A percentile compares a stretch with the other conserved stretches of the same genome.
These are phyloP conservation scores for Tephrocybe sp. DNA, from an alignment of 768 basidiomycete species.

Conservation along the genomic window DNA sequence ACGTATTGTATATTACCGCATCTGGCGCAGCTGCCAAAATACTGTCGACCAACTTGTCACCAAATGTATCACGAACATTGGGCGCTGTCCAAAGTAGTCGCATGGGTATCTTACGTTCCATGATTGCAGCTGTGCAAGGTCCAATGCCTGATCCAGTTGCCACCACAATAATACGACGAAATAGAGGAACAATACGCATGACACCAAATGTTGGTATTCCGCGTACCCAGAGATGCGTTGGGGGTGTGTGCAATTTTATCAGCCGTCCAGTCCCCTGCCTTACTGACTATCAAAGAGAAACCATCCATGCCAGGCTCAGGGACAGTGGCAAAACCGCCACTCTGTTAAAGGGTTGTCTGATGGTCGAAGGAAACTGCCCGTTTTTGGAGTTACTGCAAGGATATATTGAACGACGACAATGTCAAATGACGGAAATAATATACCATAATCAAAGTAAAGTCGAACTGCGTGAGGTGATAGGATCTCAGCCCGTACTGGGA, in stretches of 20 bases:
- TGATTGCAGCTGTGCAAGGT: conserved; percentile 56
- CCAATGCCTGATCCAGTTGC: conserved; percentile 62
- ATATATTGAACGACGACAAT: neutral
- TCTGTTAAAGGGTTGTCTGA: conserved; percentile 51
- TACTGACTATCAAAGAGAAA: conserved; percentile 58
- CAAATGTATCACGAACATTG: conserved; percentile 60
- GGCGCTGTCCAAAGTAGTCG: conserved; percentile 65
- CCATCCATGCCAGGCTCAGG: conserved; percentile 46
- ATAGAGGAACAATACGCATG: conserved; percentile 52
- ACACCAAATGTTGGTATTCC: conserved; percentile 59
- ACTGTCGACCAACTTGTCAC: conserved; percentile 56
- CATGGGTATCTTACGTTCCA: conserved; percentile 51
- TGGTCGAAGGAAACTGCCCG: conserved; percentile 48
- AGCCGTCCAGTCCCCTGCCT: conserved; percentile 61
- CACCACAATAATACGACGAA: conserved; percentile 56
- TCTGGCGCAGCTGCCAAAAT: conserved; percentile 47
- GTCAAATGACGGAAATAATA: neutral
- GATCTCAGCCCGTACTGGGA: conserved; percentile 38
- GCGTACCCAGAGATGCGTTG: conserved; percentile 56
- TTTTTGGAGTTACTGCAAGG: conserved; percentile 38
- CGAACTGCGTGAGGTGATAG: conserved; percentile 43
- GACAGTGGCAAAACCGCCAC: conserved; percentile 62
- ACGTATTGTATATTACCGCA: conserved; percentile 55
- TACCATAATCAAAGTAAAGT: conserved; percentile 46
- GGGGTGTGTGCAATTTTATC: conserved; percentile 54